A percentile compares a stretch with the other conserved stretches of the same genome.
Conservation (phyloP, 352 stramenopile species). For the Sclerospora graminicola region DNA sequence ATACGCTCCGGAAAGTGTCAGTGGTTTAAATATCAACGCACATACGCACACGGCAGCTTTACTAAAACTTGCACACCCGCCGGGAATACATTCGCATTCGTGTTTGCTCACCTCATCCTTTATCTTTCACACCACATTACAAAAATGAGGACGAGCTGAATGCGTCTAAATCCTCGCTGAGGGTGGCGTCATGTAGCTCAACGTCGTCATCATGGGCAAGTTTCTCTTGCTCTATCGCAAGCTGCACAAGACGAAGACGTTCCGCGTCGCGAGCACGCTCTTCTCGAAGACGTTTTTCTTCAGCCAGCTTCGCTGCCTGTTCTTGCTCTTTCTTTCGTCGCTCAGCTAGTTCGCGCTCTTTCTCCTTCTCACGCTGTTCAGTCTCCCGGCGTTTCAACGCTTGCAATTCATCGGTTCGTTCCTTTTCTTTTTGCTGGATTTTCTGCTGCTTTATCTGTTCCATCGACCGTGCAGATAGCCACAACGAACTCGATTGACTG, state of each 20-base stretch:
- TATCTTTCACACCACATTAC: constrained; percentile 25
- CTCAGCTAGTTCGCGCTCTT: constrained; percentile 57
- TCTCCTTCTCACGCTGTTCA: constrained; percentile 62
- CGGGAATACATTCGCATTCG: constrained; percentile 6
- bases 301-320: constrained; percentile 25
- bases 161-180: constrained; percentile 72
- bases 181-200: constrained; percentile 56
- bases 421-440: constrained; percentile 74
- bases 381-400: constrained; percentile 50
- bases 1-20: constrained; percentile 13
- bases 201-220: constrained; percentile 47
- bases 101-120: constrained; percentile 14
- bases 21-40: constrained; percentile 37
- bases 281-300: constrained; percentile 46
- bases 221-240: constrained; percentile 59
- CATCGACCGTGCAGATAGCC: constrained; percentile 75
- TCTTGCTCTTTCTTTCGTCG: constrained; percentile 52
- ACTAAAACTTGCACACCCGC: constrained; percentile 17
- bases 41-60: constrained; percentile 20
- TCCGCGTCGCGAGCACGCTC: constrained; percentile 53
- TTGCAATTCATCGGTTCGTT: constrained; percentile 56
- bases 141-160: constrained; percentile 87
- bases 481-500: constrained; percentile 69
- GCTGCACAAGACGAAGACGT: constrained; percentile 35
- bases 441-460: constrained; percentile 86